Conservation (phyloP, 768 basidiomycete species). For the Royoungia palumana region DNA sequence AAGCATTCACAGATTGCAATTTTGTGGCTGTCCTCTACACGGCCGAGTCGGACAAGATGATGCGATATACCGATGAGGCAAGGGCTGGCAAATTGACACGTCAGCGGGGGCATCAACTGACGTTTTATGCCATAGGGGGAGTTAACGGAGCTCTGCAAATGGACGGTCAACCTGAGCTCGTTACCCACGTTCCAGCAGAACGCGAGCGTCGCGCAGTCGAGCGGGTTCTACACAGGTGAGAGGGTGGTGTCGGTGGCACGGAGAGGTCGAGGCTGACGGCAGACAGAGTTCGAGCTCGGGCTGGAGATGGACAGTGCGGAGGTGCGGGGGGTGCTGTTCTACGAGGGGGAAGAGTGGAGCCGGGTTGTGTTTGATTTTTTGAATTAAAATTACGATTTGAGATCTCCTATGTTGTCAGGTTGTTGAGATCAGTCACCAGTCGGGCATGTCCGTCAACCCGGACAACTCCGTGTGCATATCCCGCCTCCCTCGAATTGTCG, state of each 20-base stretch:
- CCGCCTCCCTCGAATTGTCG: constrained; percentile 23
- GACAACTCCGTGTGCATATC: constrained; percentile 13
- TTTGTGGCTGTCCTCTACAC: constrained; percentile 84
- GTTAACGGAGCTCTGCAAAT: constrained; percentile 72
- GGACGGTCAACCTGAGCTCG: constrained; percentile 80
- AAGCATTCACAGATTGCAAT: constrained; percentile 51
- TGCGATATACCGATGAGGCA: constrained; percentile 82
- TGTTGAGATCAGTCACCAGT: not conserved
- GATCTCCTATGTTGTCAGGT: no score
- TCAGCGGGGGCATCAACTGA: constrained; percentile 18
- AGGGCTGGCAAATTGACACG: constrained; percentile 15
- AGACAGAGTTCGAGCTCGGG: constrained; percentile 76
- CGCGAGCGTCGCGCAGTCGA: constrained; percentile 49
- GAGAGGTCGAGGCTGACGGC: not conserved
- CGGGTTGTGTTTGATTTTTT: constrained; percentile 62
- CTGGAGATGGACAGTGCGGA: constrained; percentile 84
- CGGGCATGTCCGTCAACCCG: constrained; percentile 2
- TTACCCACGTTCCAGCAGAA: constrained; percentile 77
- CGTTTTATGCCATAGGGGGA: constrained; percentile 48
- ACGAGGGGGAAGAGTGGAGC: constrained; percentile 78
- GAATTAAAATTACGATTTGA: constrained; percentile 20
- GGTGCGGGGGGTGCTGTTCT: constrained; percentile 76
- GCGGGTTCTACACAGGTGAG: constrained; percentile 79
- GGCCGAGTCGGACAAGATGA: constrained; percentile 66
- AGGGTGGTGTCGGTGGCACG: not conserved